Conservation (phyloP, 306 rosid species). For the Quillaja saponaria region DNA sequence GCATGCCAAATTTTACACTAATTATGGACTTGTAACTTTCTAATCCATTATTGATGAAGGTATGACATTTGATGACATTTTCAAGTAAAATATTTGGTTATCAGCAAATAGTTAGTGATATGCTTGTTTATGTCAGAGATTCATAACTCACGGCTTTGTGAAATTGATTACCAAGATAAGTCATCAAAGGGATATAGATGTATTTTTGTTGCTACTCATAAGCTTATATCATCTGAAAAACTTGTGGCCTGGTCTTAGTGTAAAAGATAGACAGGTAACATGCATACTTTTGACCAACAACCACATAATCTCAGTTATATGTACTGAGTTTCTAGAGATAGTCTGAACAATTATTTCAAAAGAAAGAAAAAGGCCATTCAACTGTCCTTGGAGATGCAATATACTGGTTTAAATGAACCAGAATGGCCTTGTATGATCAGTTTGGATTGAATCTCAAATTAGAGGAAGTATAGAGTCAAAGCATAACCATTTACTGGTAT, state of each 20-base stretch:
- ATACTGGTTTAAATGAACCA: neutral
- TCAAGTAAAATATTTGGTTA: too few species aligned
- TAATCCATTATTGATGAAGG: neutral
- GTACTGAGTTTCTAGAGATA: neutral
- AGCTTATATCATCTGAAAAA: constrained; percentile 14
- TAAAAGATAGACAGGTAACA: constrained; percentile 10
- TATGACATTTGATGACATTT: too few species aligned
- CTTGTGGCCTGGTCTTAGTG: too few species aligned
- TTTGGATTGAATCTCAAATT: too few species aligned
- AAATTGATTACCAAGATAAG: neutral
- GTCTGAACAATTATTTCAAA: constrained; percentile 15
- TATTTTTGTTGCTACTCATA: constrained; percentile 13
- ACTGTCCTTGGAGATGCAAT: neutral
- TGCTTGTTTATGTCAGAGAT: neutral
- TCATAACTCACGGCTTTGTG: neutral
- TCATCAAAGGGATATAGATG: neutral
- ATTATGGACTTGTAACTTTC: neutral
- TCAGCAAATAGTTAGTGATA: neutral
- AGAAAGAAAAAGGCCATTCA: constrained; percentile 14
- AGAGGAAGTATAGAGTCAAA: too few species aligned
- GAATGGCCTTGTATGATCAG: neutral
- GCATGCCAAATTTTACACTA: neutral
- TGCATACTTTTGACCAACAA: neutral
- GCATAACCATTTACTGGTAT: too few species aligned
- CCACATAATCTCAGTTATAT: too few species aligned